Evolutionary conservation across 2,329 filamentous ascomycete species (phyloP).

Genomic region (Penicillium brasilianum): DNA sequence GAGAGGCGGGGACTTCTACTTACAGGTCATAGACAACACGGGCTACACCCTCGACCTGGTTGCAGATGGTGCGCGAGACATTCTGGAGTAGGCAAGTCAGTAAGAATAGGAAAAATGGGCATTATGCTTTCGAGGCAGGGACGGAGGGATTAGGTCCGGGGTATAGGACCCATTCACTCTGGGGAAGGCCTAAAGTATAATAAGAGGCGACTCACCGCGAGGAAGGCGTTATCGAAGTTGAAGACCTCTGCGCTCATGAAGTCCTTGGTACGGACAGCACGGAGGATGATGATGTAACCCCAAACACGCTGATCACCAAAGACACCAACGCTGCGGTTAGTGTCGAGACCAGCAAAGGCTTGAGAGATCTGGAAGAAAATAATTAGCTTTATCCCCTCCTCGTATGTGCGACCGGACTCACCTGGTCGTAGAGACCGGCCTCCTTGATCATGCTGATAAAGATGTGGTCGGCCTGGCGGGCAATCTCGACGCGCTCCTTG

Average conservation of each 20-base stretch:
- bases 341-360: conserved; percentile 71
- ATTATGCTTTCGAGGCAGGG: not conserved
- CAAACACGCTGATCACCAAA: conserved; percentile 69
- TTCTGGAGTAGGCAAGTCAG: conserved; percentile 55
- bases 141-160: not conserved
- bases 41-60: conserved; percentile 74
- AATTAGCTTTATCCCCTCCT: conserved; percentile 11
- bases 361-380: conserved; percentile 58
- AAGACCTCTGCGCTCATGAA: conserved; percentile 79
- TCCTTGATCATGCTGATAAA: conserved; percentile 54
- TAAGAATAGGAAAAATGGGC: not conserved
- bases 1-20: conserved; percentile 9
- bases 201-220: conserved; percentile 61
- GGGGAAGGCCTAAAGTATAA: not conserved
- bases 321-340: conserved; percentile 64
- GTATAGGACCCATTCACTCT: not conserved
- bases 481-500: conserved; percentile 76
- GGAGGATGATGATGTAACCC: conserved; percentile 49
- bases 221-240: conserved; percentile 67
- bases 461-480: conserved; percentile 54
- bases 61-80: conserved; percentile 71
- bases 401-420: conserved; percentile 3
- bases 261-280: conserved; percentile 62
- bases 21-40: conserved; percentile 70
- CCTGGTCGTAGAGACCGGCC: conserved; percentile 55